A percentile compares a stretch with the other conserved stretches of the same genome.
phyloP scores from a whole-genome alignment of 768 basidiomycete genomes.

The Collybia sp. region DNA sequence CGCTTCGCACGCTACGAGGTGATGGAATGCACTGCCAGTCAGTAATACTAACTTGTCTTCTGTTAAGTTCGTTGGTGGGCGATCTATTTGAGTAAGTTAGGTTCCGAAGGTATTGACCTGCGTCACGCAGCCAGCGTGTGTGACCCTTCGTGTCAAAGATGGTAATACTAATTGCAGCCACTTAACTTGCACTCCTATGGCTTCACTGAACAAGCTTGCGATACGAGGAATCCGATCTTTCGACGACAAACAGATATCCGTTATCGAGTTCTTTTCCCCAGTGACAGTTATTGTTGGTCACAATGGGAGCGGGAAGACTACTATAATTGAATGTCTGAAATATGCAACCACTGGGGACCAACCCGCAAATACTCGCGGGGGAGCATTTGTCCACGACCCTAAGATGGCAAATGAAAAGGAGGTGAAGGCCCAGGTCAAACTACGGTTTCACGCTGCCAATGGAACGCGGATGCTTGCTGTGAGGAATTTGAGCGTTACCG shows the following conservation, averaged over 20 bases:
- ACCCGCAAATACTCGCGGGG: conserved; percentile 94
- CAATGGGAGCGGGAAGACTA: conserved; percentile 98
- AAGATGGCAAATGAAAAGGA: conserved; percentile 99
- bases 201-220: conserved; percentile 86
- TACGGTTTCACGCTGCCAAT: conserved; percentile 89
- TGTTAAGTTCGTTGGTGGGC: no score
- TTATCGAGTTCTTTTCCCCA: conserved; percentile 97
- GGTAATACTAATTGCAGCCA: no score
- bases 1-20: no score
- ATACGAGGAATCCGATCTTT: conserved; percentile 94
- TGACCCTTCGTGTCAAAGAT: neutral
- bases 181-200: conserved; percentile 52
- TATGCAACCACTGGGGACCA: conserved; percentile 98
- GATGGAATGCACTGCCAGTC: no score
- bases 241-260: conserved; percentile 88
- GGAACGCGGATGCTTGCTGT: conserved; percentile 87
- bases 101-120: neutral
- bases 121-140: neutral
- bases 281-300: conserved; percentile 98
- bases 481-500: conserved; percentile 86
- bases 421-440: conserved; percentile 96
- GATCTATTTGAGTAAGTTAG: no score
- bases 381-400: conserved; percentile 98
- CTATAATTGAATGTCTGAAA: conserved; percentile 98
- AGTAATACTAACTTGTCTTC: no score